Conservation (phyloP, 2,329 filamentous ascomycete species). For the Stagonosporopsis cucurbitacearum region DNA sequence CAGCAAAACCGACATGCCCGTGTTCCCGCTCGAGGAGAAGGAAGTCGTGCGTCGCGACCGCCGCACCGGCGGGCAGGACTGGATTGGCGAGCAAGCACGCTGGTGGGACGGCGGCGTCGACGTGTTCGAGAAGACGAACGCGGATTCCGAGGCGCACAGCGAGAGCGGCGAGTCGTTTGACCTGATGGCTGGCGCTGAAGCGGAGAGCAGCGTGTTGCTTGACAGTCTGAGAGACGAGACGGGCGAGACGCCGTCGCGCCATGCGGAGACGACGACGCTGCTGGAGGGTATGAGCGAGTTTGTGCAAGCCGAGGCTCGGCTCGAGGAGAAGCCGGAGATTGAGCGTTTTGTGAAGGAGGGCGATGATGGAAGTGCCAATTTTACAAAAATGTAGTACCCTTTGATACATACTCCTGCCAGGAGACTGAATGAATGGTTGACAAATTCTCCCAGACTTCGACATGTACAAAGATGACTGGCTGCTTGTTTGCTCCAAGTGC, state of each 20-base stretch:
- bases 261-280: conserved; percentile 2
- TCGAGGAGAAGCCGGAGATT: conserved; percentile 4
- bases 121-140: conserved; percentile 39
- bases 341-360: conserved; percentile 16
- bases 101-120: conserved; percentile 46
- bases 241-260: not conserved
- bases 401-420: too few relatives aligned
- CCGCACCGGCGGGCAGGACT: conserved; percentile 45
- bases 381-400: conserved; percentile 16
- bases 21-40: conserved; percentile 51
- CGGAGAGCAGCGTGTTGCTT: conserved; percentile 45
- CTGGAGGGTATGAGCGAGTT: conserved; percentile 11
- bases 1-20: conserved; percentile 33
- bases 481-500: too few relatives aligned
- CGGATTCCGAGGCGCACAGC: conserved; percentile 33
- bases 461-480: too few relatives aligned
- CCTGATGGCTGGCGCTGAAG: conserved; percentile 54
- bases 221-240: conserved; percentile 39
- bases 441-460: too few relatives aligned
- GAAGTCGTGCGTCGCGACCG: conserved; percentile 47
- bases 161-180: conserved; percentile 53
- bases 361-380: conserved; percentile 8
- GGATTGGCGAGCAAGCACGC: conserved; percentile 49
- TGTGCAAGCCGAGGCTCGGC: not conserved
- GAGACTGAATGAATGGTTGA: too few relatives aligned